Evolutionary conservation across 2,329 filamentous ascomycete species (phyloP), one percentile per base, ranked within the genome.

Genomic region (Microdochium bolleyi): DNA sequence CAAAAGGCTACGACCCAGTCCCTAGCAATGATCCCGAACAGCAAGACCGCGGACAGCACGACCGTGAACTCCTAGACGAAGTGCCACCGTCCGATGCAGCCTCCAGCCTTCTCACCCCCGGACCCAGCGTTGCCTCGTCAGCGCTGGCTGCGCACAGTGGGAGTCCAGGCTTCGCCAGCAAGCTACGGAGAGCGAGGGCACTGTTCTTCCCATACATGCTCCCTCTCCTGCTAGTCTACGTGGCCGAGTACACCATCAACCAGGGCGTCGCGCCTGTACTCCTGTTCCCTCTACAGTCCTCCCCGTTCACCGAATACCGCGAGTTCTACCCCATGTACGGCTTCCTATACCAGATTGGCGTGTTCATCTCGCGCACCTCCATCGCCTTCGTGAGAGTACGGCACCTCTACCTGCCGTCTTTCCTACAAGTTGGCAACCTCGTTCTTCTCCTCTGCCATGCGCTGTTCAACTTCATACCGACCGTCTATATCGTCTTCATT

Each of bases 171-270:
- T 67, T 84, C 22, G 56, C 58, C 14, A 61, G 67, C n/a, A 80
- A 84, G 53, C 68, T 97, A 32, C 73, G 72, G n/a, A 85, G 89
- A 3, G 82, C 87, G 0, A 78, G 73, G 56, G 75, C 78, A 0
- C 75, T 97, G 1, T 86, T 96, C 64, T 73, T 95, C 48, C 83
- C 83, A 0, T 86, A 85, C 67, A 97, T 99, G 91, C 77, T 95
- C 3, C 94, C 94, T 0, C 78, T 99, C 14, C 77, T 97, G 32
- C 73, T 97, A 16, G 94, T 99, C 27, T 99, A 96, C 67, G 81
- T 97, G 34, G 90, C 92, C 53, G 94, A 99, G 73, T 99, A 99
- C 67, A 95, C 89, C 52, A 96, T 97, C 70, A 97, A 97, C 72
- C 92, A 96, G 73, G 92, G 92, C 34, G 90, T 97, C 1, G 78